Conservation (phyloP, 2,329 filamentous ascomycete species). For the Colletotrichum sp. region DNA sequence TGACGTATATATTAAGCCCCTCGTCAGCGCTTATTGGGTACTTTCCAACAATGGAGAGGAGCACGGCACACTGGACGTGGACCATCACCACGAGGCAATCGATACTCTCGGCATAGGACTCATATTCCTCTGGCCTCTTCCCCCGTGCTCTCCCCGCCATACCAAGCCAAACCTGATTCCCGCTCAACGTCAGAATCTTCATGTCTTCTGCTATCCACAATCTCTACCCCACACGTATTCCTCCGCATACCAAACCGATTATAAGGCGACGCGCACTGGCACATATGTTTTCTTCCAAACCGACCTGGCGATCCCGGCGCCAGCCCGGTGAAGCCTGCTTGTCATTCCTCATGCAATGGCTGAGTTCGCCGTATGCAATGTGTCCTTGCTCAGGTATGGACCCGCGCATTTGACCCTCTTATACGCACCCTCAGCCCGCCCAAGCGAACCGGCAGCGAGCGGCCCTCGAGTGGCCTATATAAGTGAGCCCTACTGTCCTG, state of each 20-base stretch:
- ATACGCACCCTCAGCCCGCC: not conserved
- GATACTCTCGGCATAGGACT: not conserved
- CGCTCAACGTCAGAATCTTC: not conserved
- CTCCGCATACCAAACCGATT: not conserved
- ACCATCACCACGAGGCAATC: too few species aligned
- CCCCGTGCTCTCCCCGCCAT: too few species aligned
- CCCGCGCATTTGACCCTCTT: too few species aligned
- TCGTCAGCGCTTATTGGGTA: accelerated
- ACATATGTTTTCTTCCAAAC: not conserved
- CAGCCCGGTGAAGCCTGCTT: not conserved
- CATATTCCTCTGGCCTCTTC: too few species aligned
- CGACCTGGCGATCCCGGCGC: not conserved
- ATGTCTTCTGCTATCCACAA: accelerated
- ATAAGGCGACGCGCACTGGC: not conserved
- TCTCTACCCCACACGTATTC: not conserved
- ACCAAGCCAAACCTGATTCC: too few species aligned
- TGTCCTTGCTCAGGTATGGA: too few species aligned
- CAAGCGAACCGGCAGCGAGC: too few species aligned
- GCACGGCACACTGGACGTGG: too few species aligned
- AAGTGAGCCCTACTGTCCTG: too few species aligned
- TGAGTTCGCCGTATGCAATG: too few species aligned
- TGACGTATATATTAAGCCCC: not conserved
- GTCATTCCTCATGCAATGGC: not conserved
- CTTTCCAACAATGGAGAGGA: too few species aligned
- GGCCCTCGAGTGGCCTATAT: too few species aligned